phyloP scores from a whole-genome alignment of 1,139 yeast species.

The Nakaseomyces delphensis region DNA sequence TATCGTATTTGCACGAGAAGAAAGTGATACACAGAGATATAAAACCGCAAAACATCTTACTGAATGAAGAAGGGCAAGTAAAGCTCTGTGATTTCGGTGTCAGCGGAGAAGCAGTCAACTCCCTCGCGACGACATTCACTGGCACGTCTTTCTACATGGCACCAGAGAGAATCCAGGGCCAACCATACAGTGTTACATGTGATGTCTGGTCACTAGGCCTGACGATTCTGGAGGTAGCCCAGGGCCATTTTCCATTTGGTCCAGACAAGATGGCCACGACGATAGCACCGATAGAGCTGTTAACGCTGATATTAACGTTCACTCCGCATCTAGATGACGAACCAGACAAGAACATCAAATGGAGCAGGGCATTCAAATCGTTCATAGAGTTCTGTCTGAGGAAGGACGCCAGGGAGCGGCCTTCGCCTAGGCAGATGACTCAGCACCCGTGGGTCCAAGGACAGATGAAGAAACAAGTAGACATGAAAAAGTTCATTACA shows the following conservation, averaged over 20 bases:
- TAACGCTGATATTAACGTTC: slow-evolving; percentile 71
- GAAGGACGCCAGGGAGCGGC: slow-evolving; percentile 71
- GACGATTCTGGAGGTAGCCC: slow-evolving; percentile 85
- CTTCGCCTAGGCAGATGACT: slow-evolving; percentile 88
- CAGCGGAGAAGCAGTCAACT: slow-evolving; percentile 91
- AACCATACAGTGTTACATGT: slow-evolving; percentile 86
- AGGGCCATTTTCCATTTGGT: slow-evolving; percentile 69
- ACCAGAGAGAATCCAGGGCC: slow-evolving; percentile 92
- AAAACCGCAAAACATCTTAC: slow-evolving; percentile 82
- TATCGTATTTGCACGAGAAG: slow-evolving; percentile 79
- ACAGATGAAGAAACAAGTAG: slow-evolving; percentile 59
- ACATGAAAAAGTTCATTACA: slow-evolving; percentile 78
- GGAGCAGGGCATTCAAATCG: slow-evolving; percentile 79
- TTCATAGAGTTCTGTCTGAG: slow-evolving; percentile 74
- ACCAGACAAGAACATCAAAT: slow-evolving; percentile 62
- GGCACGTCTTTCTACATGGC: slow-evolving; percentile 99
- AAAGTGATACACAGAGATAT: slow-evolving; percentile 87
- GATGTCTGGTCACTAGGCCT: slow-evolving; percentile 96
- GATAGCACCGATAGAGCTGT: slow-evolving; percentile 74
- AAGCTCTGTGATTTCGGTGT: slow-evolving; percentile 98
- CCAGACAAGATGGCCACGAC: slow-evolving; percentile 32
- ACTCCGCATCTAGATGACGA: slow-evolving; percentile 74
- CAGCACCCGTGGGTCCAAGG: slow-evolving; percentile 85
- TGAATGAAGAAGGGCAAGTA: slow-evolving; percentile 69
- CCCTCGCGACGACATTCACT: slow-evolving; percentile 90